phyloP scores from a whole-genome alignment of 2,329 filamentous ascomycete species.

The Dothideomycetidae sp. region DNA sequence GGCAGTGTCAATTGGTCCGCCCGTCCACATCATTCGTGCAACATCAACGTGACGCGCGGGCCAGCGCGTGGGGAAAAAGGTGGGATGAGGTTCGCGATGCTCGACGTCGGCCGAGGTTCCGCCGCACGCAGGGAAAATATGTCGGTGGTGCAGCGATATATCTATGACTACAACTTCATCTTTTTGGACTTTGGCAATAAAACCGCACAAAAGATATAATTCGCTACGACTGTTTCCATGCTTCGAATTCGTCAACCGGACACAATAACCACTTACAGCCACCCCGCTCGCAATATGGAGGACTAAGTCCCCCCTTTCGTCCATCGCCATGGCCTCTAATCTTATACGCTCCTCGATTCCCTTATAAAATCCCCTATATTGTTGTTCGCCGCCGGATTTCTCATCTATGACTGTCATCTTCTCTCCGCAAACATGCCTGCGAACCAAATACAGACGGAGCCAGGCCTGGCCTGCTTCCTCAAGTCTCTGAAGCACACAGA shows the following conservation, averaged over 20 bases:
- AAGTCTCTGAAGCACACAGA: constrained; percentile 61
- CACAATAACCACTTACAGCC: no score
- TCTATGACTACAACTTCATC: no score
- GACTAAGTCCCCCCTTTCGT: constrained; percentile 6
- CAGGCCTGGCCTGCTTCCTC: constrained; percentile 63
- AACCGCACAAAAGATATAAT: no score
- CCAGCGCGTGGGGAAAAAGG: constrained; percentile 2
- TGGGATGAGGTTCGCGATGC: no score
- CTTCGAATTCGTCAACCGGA: no score
- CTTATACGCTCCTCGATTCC: not conserved
- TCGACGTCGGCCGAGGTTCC: constrained; percentile 3
- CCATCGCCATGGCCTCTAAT: constrained; percentile 6
- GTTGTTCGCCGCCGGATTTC: no score
- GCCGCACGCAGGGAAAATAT: constrained; percentile 7
- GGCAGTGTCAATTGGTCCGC: no score
- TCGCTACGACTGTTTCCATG: no score
- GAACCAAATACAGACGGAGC: constrained; percentile 36
- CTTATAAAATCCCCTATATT: no score
- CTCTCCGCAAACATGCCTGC: not conserved
- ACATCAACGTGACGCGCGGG: constrained; percentile 6
- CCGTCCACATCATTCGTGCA: no score
- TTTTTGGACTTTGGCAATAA: no score
- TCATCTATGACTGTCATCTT: not conserved
- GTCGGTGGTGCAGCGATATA: no score
- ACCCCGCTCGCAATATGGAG: constrained; percentile 7